Evolutionary conservation across 257 asterid genomes (phyloP), one percentile per base, ranked within the genome.

Genomic region (Striga asiatica): DNA sequence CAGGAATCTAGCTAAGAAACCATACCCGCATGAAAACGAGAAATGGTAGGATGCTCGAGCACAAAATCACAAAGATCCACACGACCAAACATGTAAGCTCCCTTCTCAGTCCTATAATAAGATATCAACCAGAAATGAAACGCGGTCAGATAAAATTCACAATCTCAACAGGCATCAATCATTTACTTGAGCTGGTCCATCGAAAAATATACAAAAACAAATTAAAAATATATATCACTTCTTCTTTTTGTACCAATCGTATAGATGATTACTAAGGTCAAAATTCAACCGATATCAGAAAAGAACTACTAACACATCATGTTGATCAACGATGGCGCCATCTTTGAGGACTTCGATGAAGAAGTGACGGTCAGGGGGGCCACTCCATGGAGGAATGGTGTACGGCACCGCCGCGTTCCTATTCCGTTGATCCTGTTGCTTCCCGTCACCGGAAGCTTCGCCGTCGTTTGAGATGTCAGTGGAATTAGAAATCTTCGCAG

Each of bases 21-120:
- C 34, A 14, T 76, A 91, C 98, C 95, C 5, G 98, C 95, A 53
- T 91, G 98, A 76, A 91, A 91, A 22, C 98, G 74, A 25, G 98
- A 91, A 54, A 91, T 77, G 11, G 96, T 91, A 1, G 96, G 98
- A 75, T 91, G 98, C 71, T 87, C 98, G 11, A 91, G 92, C 72
- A 91, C 72, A 64, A 91, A 87, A 64, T 91, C 98, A 14, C 96
- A 91, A 42, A 87, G 72, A 70, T 87, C 98, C 64, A 87, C 95
- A 20, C 95, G 95, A 56, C 98, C 98, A 74, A 91, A 91, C 96
- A 91, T 87, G 74, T 84, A 91, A 11, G 96, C 97, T 56, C 95
- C 98, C 70, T 91, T 91, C 80, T 87, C 65, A 62, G 77, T 69
- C 71, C 98, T 91, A 88, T 14, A 71, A 35, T 29, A 8, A 52